These are phyloP conservation scores for Tulasnella sp. DNA, from an alignment of 768 basidiomycete species.

Conservation along the genomic window DNA sequence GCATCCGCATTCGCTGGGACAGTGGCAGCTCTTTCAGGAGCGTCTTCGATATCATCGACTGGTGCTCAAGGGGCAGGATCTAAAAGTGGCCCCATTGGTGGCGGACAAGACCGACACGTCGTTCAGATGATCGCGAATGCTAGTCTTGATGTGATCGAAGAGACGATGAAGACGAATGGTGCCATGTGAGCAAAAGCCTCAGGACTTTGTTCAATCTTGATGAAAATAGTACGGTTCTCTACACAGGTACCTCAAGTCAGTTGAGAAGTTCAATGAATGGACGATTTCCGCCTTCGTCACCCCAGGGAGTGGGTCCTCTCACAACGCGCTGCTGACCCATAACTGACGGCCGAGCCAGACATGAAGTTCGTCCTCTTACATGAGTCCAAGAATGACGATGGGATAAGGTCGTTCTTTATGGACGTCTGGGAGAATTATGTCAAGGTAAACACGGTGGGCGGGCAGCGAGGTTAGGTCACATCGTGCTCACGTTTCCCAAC, in stretches of 20 bases:
- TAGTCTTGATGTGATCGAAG: slow-evolving; percentile 90
- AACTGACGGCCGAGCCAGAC: slow-evolving; percentile 42
- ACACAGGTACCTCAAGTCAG: slow-evolving; percentile 82
- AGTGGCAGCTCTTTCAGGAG: slow-evolving; percentile 76
- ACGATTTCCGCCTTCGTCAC: slow-evolving; percentile 94
- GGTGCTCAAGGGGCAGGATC: slow-evolving; percentile 25
- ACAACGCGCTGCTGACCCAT: background rate
- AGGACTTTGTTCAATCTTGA: background rate
- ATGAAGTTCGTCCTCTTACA: slow-evolving; percentile 93
- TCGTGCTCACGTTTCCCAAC: slow-evolving; percentile 15
- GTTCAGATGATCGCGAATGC: slow-evolving; percentile 99
- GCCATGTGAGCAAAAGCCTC: slow-evolving; percentile 52
- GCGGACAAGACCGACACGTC: slow-evolving; percentile 84
- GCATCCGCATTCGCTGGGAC: slow-evolving; percentile 88
- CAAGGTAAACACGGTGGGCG: slow-evolving; percentile 51
- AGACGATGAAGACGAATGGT: slow-evolving; percentile 75
- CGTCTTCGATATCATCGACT: slow-evolving; percentile 47
- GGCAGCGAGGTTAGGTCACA: background rate
- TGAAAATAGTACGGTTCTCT: too few species aligned
- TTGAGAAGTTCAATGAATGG: slow-evolving; percentile 99
- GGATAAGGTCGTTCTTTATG: slow-evolving; percentile 83
- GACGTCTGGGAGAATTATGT: slow-evolving; percentile 97
- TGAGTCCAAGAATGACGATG: slow-evolving; percentile 95
- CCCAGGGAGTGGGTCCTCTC: slow-evolving; percentile 68
- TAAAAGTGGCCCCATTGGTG: slow-evolving; percentile 57